Conservation (phyloP, 225 moss, liverwort and hornwort genomes). For the Sphagnum contortum region DNA sequence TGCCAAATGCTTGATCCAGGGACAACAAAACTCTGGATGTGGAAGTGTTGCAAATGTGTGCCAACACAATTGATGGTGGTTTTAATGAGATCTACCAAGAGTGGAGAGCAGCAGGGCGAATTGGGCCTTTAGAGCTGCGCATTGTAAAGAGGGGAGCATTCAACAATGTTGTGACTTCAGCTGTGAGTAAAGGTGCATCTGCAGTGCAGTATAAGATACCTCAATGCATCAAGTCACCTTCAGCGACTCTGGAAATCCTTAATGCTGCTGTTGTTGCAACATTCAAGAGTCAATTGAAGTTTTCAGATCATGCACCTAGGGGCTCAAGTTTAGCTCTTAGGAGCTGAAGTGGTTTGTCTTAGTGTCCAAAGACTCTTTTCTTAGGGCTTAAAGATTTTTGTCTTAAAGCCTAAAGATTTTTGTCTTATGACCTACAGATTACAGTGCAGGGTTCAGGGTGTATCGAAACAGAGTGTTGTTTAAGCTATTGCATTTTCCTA, state of each 20-base stretch:
- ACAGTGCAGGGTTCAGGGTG: no score
- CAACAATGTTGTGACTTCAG: constrained; percentile 14
- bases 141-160: constrained; percentile 29
- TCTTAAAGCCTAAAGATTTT: no score
- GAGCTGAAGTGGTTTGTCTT: no score
- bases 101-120: constrained; percentile 23
- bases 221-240: constrained; percentile 23
- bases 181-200: constrained; percentile 9
- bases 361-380: no score
- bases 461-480: no score
- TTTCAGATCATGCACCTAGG: no score
- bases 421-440: no score
- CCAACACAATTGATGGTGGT: constrained; percentile 25
- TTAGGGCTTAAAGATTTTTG: no score
- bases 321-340: no score
- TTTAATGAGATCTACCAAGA: constrained; percentile 10
- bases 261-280: constrained; percentile 2
- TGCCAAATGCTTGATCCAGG: no score
- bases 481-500: no score
- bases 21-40: constrained; percentile 18
- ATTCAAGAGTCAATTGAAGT: constrained; percentile 10
- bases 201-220: constrained; percentile 29
- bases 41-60: constrained; percentile 24
- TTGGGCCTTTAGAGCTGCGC: constrained; percentile 27
- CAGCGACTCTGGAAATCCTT: constrained; percentile 14